Evolutionary conservation across 2,329 filamentous ascomycete genomes (phyloP).

Genomic region (Aspergillus arachidicola): DNA sequence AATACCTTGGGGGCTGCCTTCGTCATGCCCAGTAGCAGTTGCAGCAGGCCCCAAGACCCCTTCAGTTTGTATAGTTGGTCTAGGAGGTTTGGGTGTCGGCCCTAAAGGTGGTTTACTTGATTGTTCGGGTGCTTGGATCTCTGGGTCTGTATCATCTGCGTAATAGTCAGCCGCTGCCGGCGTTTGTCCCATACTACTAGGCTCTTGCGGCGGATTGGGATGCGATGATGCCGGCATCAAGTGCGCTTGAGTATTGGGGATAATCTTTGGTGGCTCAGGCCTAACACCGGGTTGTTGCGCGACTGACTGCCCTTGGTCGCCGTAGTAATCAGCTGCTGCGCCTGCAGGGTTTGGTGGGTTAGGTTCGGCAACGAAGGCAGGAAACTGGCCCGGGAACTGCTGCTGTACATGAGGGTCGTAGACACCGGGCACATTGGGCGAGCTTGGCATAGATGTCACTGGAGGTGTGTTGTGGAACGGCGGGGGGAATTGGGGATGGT

Average conservation of each 20-base stretch:
- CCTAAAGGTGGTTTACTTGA: conserved; percentile 18
- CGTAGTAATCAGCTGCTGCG: conserved; percentile 63
- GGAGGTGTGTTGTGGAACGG: conserved; percentile 29
- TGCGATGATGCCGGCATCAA: conserved; percentile 55
- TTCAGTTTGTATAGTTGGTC: conserved; percentile 34
- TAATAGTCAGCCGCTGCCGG: conserved; percentile 62
- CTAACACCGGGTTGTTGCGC: conserved; percentile 62
- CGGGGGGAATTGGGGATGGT: conserved; percentile 34
- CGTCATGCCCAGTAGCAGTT: conserved; percentile 45
- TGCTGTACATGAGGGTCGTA: conserved; percentile 55
- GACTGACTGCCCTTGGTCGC: conserved; percentile 64
- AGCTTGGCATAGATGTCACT: conserved; percentile 23
- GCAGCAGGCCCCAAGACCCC: conserved; percentile 32
- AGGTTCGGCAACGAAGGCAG: conserved; percentile 47
- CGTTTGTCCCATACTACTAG: conserved; percentile 51
- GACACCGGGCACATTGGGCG: conserved; percentile 25
- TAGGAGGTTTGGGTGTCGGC: conserved; percentile 27
- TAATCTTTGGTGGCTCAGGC: conserved; percentile 54
- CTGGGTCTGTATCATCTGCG: conserved; percentile 29
- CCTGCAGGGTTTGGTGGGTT: conserved; percentile 54
- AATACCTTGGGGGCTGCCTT: conserved; percentile 32
- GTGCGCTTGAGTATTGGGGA: conserved; percentile 59
- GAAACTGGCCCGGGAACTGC: conserved; percentile 63
- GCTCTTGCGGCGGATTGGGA: conserved; percentile 60
- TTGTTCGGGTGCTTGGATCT: conserved; percentile 14